Evolutionary conservation across 1,284 basidiomycete species (phyloP).

Genomic region (Pyrrhoderma noxium): DNA sequence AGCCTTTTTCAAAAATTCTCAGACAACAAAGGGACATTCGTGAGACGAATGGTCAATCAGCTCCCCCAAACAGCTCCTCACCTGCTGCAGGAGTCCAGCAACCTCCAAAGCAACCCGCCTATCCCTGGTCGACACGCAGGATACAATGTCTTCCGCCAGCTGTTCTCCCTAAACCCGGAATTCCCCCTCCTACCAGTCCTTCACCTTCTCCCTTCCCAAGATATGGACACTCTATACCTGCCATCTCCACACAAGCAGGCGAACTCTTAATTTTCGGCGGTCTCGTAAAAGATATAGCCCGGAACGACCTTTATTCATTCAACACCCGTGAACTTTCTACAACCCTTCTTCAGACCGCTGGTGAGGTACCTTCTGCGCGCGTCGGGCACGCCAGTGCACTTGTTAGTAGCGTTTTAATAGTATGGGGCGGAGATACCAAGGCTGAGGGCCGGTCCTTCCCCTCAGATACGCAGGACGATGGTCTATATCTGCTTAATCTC

Average conservation of each 20-base stretch:
- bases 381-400: constrained; percentile 96
- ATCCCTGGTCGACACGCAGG: constrained; percentile 72
- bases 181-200: constrained; percentile 49
- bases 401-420: constrained; percentile 91
- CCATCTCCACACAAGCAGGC: constrained; percentile 70
- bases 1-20: constrained; percentile 1
- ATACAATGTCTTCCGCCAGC: constrained; percentile 60
- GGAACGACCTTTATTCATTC: constrained; percentile 92
- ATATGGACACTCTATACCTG: constrained; percentile 95
- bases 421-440: constrained; percentile 98
- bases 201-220: constrained; percentile 90
- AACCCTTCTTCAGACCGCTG: constrained; percentile 78
- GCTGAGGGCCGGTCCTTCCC: constrained; percentile 58
- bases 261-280: constrained; percentile 98
- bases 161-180: constrained; percentile 52
- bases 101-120: constrained; percentile 51
- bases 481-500: constrained; percentile 91
- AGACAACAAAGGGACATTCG: constrained; percentile 2
- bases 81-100: constrained; percentile 23
- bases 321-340: constrained; percentile 75
- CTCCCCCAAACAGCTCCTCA: constrained; percentile 21
- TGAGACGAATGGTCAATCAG: constrained; percentile 1
- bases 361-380: constrained; percentile 83
- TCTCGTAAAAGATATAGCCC: constrained; percentile 84
- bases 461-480: constrained; percentile 86